Conservation (phyloP, 2,329 filamentous ascomycete genomes). For the Aurifilum marmelostoma region DNA sequence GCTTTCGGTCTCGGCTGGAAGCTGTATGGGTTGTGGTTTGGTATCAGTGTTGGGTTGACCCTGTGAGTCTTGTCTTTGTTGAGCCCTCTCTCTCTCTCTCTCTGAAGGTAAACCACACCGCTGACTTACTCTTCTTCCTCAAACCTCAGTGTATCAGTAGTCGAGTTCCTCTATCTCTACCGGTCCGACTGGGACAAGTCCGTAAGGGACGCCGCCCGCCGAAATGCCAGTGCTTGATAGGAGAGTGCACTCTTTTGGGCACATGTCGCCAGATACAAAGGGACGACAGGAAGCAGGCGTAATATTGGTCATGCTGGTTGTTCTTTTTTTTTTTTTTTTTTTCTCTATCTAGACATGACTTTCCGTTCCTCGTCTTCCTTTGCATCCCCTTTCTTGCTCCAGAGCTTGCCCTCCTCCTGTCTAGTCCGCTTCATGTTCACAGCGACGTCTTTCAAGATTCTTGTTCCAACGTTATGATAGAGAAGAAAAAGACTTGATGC, state of each 20-base stretch:
- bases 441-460: neutral
- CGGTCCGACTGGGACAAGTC: constrained; percentile 58
- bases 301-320: neutral
- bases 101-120: no score
- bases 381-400: neutral
- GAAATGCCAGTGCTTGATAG: constrained; percentile 51
- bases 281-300: no score
- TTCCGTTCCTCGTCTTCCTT: neutral
- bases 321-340: neutral
- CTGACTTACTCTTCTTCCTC: neutral
- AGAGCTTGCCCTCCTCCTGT: neutral
- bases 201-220: constrained; percentile 54
- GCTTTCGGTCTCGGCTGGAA: constrained; percentile 79
- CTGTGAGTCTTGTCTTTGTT: constrained; percentile 49
- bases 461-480: neutral
- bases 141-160: constrained; percentile 49
- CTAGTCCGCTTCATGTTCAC: neutral
- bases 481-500: neutral
- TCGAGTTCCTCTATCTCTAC: constrained; percentile 58
- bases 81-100: neutral
- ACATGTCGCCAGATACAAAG: no score
- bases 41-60: constrained; percentile 72
- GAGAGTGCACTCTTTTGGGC: no score
- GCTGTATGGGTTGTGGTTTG: constrained; percentile 79
- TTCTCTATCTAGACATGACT: neutral